Evolutionary conservation across 2,329 filamentous ascomycete species (phyloP), one percentile per base, ranked within the genome.

Genomic region (Daldinia sp.): DNA sequence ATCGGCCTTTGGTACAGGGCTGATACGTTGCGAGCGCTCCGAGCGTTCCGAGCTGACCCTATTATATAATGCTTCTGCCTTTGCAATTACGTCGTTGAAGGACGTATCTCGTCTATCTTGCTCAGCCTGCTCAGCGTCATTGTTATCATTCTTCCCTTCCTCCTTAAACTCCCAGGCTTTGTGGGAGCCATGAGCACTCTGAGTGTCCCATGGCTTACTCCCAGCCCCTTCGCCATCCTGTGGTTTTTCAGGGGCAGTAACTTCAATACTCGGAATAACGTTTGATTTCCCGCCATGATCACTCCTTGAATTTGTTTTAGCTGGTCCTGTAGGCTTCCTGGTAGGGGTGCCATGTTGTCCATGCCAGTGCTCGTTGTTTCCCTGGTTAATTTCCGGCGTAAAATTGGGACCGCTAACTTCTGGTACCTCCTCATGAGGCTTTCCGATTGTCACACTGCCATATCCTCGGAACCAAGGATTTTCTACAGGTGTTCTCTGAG

Each of bases 261-360:
- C 35, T 35, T 70, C 68, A n/a, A 66, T 54, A 11, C 59, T 43
- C 9, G 71, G 71, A 13, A 66, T 51, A 15, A 72, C 64, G 23
- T 73, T 73, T 9, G 71, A 71, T 49, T 66, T 45, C 56, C 68
- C 68, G 9, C 58, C 70, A 15, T 41, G 60, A 52, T 71, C 67
- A 35, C 50, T 70, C 25, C 39, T 59, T 59, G 10, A 15, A 21
- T 39, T 35, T 25, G 27, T 4, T 15, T 59, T 45, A 2, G 17
- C 29, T 10, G 19, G 29, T 4, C 23, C 34, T 4, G 17, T 13
- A 4, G n/a, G 19, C 17, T 13, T 30, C 15, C 10, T 30, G 6
- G 30, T 25, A 9, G 67, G 62, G 23, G 54, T 35, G 13, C 27
- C 50, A 9, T 62, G 27, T 27, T 43, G 52, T 17, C 57, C 43